Evolutionary conservation across 2,329 filamentous ascomycete genomes (phyloP), one percentile per base, ranked within the genome.

Genomic region (Fusarium xyrophilum): DNA sequence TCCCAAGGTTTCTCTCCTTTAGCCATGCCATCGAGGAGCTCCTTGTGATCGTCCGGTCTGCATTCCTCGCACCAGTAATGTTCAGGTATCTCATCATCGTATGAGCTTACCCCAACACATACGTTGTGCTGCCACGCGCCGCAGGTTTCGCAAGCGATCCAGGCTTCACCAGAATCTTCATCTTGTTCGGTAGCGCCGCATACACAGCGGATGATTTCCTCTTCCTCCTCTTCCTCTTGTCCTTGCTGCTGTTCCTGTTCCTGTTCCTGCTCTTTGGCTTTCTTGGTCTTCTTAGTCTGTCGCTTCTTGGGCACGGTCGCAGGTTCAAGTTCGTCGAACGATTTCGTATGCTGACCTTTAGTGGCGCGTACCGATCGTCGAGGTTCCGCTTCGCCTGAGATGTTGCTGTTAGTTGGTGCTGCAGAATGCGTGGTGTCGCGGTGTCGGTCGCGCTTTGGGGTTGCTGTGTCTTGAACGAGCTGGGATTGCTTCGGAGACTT

Each of bases 81-180:
- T 64, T 91, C 91, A 32, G 92, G 91, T 57, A 93, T 85, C 74
- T 94, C 88, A 62, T 94, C 91, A 33, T 90, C 88, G 72, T 92
- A 93, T 47, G 90, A 88, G 74, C 86, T 89, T 76, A 97, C 88
- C 55, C 93, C 93, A 84, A 99, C 93, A 77, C 96, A 99, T 68
- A 96, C 90, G 75, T 97, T 97, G 80, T 99, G 96, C 80, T 99
- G 96, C 96, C 96, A 99, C 42, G 91, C 95, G 50, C 88, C 89
- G 79, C 96, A 99, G 47, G 87, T 88, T 79, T 99, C 96, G 82
- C 96, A 99, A 65, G 92, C 93, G 74, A 99, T 97, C 93, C 97
- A 98, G 54, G 93, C 90, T 73, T 96, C 91, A 70, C 91, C 92
- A 17, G 92, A 90, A 72, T 96, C 92, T 71, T 95, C 92, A 63